Evolutionary conservation across 805 yeast genomes (phyloP), one percentile per base, ranked within the genome.

Genomic region (Cyberlindnera euphorbiae): DNA sequence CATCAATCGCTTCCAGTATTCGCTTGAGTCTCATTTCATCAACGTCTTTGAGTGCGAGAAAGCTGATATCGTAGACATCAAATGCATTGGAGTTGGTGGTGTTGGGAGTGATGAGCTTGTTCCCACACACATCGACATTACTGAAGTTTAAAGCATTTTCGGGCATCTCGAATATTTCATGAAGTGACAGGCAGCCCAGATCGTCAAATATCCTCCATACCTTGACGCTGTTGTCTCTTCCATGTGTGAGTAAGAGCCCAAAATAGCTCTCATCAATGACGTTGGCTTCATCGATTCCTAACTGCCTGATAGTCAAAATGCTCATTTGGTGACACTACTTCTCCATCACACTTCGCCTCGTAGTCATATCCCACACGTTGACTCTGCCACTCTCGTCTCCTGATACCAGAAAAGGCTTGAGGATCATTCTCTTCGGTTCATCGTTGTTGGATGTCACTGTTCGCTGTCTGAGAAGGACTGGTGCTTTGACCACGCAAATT

Each of bases 101-200:
- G 13, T 80, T 77, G 0, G 95, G 87, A 1, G 84, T 73, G 0
- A 79, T 52, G 17, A 75, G 38, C 11, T 45, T 46, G 12, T 59
- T 52, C 1, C 54, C 52, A 7, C 32, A 36, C 13, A 70, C 56
- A 5, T 69, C 78, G n/a, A 79, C 76, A 36, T 78, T 76, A 46
- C 87, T 73, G 55, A 80, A 86, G 48, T 83, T 85, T 44, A 86
- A 60, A 4, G 85, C 66, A 55, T 86, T 86, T 28, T 82, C 82
- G 6, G 88, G 88, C 45, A 82, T 64, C 13, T 71, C 67, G 42
- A 70, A 66, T 1, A 63, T 55, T n/a, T 27, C 35, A 6, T 26
- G 39, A 21, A 28, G 27, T 4, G 24, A 11, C 17, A 44, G 26
- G 2, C 8, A 10, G 2, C 46, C 44, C 3, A 15, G 6, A 1